Evolutionary conservation across 2,329 filamentous ascomycete species (phyloP), one percentile per base, ranked within the genome.

Genomic region (Zasmidium angulare): DNA sequence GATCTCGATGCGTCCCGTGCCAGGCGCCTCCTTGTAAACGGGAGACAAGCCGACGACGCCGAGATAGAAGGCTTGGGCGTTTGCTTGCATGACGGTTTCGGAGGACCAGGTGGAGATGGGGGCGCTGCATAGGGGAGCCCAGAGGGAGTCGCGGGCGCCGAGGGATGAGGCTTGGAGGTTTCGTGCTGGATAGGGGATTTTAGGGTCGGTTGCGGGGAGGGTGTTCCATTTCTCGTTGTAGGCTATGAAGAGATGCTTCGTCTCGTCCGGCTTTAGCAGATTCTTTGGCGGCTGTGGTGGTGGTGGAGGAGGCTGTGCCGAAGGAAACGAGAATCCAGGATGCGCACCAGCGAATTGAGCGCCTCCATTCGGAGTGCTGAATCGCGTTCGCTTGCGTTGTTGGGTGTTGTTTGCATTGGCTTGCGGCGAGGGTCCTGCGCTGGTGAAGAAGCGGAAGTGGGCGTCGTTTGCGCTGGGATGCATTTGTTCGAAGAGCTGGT

Each of bases 21-120:
- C 62, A 6, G 64, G 50, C 3, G 62, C 53, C 24, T 70, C 62
- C 10, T 56, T 64, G 53, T 72, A 72, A 22, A 46, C 50, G 6
- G 70, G 68, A 2, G 54, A 31, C 11, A 73, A 49, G 3, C 62
- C 66, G 2, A 68, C 64, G 2, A 67, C 68, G 40, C 66, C 63
- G 2, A 72, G 59, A 50, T 68, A 73, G 66, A 73, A 72, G 6
- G 68, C 67, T 55, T 71, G 68, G 9, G 66, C 66, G 55, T 73
- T 73, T 26, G 69, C 70, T 63, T 71, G 66, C 65, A 71, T 70
- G 19, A 71, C 58, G 1, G 64, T 64, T 47, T 71, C 70, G n/a
- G 68, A 60, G 11, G 69, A 71, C 71, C 71, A 73, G 2, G 68
- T 67, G 3, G 64, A 61, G 2, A 64, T 59, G 31, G 58, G 57